These are phyloP conservation scores for Chaetomium olivaceum DNA, from an alignment of 2,329 filamentous ascomycete genomes.

Conservation along the genomic window DNA sequence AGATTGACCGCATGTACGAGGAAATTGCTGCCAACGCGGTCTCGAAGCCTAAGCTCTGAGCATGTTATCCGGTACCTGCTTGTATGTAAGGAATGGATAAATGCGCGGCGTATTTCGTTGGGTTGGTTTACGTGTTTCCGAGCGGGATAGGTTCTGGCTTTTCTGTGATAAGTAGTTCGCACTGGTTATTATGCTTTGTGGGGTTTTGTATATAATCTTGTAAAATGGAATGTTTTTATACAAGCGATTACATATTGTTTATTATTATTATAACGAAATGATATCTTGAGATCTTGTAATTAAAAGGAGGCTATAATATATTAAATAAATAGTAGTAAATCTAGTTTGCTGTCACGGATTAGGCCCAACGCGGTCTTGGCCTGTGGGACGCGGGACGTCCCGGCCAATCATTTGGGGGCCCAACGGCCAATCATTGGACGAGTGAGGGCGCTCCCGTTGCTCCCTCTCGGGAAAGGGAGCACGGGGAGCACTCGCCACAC, in stretches of 20 bases:
- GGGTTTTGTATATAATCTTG: background rate
- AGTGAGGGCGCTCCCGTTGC: no score
- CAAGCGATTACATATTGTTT: background rate
- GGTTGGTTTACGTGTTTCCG: background rate
- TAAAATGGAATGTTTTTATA: background rate
- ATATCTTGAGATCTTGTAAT: background rate
- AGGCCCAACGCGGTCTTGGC: no score
- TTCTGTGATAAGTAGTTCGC: background rate
- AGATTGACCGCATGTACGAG: constrained; percentile 59
- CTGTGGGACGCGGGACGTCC: no score
- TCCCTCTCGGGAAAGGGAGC: no score
- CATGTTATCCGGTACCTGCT: background rate
- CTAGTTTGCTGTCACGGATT: no score
- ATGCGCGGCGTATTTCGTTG: background rate
- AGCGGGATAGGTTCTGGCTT: background rate
- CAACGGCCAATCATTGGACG: no score
- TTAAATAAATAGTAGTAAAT: no score
- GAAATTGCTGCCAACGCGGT: constrained; percentile 49
- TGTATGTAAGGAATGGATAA: background rate
- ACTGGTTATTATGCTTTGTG: background rate
- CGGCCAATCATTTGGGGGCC: no score
- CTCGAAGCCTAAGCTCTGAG: constrained; percentile 50
- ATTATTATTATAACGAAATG: background rate
- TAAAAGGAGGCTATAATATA: background rate
- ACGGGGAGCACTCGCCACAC: no score